These are phyloP conservation scores for Saturnispora quitensis DNA, from an alignment of 805 yeast species.

Conservation along the genomic window DNA sequence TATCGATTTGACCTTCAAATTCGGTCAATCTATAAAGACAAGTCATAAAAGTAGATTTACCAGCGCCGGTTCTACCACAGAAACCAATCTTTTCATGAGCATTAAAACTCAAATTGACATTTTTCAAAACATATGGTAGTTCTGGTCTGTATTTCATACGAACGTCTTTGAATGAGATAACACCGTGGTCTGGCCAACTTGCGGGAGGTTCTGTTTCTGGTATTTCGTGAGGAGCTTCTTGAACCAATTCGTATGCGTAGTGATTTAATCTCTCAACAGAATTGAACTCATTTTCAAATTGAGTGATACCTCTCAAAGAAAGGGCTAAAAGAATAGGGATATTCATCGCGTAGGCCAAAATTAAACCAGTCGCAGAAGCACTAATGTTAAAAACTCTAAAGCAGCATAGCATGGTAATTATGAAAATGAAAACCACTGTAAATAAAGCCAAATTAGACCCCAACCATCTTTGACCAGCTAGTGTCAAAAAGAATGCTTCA, in stretches of 20 bases:
- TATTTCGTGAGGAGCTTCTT: constrained; percentile 56
- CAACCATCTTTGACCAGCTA: constrained; percentile 58
- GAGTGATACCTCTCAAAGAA: constrained; percentile 50
- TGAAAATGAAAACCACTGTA: constrained; percentile 35
- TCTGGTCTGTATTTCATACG: constrained; percentile 51
- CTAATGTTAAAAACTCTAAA: constrained; percentile 48
- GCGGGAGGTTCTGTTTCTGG: constrained; percentile 31
- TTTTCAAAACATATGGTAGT: constrained; percentile 48
- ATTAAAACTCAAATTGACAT: constrained; percentile 34
- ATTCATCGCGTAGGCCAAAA: constrained; percentile 49
- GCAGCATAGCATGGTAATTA: constrained; percentile 49
- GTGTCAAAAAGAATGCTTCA: constrained; percentile 51
- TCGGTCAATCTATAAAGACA: constrained; percentile 56
- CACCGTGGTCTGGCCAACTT: constrained; percentile 43
- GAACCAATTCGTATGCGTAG: constrained; percentile 52
- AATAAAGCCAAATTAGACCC: constrained; percentile 43
- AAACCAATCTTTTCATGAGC: constrained; percentile 70
- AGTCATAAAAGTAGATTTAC: constrained; percentile 60
- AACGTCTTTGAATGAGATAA: constrained; percentile 39
- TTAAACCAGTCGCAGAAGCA: constrained; percentile 54
- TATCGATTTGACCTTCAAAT: constrained; percentile 45
- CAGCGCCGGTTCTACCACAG: constrained; percentile 90
- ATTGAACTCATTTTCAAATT: constrained; percentile 72
- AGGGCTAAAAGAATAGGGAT: constrained; percentile 49
- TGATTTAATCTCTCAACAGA: constrained; percentile 66